Conservation (phyloP, 768 basidiomycete genomes). For the Leccinum arenicola region DNA sequence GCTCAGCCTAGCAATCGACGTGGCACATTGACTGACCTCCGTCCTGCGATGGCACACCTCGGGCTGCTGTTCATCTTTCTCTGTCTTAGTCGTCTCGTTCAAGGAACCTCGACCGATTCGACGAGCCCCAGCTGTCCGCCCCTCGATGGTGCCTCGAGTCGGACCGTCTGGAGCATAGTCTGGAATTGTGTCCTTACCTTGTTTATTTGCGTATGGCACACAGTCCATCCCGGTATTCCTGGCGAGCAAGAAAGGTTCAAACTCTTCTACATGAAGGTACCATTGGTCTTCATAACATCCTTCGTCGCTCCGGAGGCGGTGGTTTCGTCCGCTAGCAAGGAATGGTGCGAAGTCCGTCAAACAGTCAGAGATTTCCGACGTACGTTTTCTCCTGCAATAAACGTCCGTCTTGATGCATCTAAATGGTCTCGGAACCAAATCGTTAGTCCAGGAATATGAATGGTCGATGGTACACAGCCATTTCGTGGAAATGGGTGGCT, state of each 20-base stretch:
- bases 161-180: neutral
- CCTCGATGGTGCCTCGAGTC: neutral
- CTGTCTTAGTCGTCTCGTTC: neutral
- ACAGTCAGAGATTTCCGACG: neutral
- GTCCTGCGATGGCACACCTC: neutral
- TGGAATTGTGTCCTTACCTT: neutral
- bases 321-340: neutral
- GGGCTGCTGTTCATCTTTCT: neutral
- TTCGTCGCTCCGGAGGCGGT: neutral
- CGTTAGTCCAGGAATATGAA: neutral
- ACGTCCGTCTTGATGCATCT: neutral
- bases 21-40: neutral
- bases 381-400: neutral
- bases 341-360: neutral
- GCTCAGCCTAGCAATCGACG: neutral
- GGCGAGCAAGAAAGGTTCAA: neutral
- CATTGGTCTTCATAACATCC: neutral
- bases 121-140: neutral
- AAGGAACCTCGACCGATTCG: neutral
- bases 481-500: neutral
- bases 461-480: neutral
- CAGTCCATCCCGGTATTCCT: neutral
- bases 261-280: neutral
- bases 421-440: neutral
- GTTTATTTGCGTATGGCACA: constrained; percentile 1